Base-by-base conservation (phyloP, 345 rosid genomes). In the Moricandia moricandioides region DNA sequence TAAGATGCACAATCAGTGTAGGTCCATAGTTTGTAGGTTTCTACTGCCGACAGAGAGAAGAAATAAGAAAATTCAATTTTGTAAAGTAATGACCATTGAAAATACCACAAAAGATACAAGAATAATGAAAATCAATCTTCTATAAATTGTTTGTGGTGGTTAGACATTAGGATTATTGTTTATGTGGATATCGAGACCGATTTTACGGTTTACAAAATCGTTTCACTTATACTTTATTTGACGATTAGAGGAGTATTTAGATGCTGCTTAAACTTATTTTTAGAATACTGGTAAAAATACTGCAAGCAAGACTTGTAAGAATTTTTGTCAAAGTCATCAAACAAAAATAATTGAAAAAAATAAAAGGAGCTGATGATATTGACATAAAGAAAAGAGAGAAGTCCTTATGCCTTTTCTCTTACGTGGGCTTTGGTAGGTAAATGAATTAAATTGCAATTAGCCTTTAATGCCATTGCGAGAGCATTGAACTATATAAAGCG, bases 401-500 rank as follows among this genome's bases (percentile, higher is more conserved):
- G 47, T n/a, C 31, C 16, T 35, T 43, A 13, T 43, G 16, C 51
- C 51, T 43, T 13, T 58, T 17, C 37, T 27, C 62, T 17, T 62
- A 63, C 70, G 71, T 77, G 80, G 65, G 11, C 56, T 67, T 76
- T 76, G 11, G 70, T 70, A 77, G 76, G 76, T 77, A 64, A 64
- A 65, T 63, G 61, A 31, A 57, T 31, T 77, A 33, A 69, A 56
- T 33, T 59, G 31, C 40, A 29, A 14, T 55, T 69, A 56, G 69
- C 54, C 24, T 17, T 64, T 60, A 49, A 76, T 62, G 21, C 26
- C 37, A 62, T 6, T 69, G 49, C 26, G 10, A 59, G 27, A 16
- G 40, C 67, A 66, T 33, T 58, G 71, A 66, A 16, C 39, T 65
- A 52, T 13, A 73, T 54, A 49, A 65, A 62, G 51, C 29, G 51